Evolutionary conservation across 2,329 filamentous ascomycete genomes (phyloP).

Genomic region (Ophiostoma himal-ulmi): DNA sequence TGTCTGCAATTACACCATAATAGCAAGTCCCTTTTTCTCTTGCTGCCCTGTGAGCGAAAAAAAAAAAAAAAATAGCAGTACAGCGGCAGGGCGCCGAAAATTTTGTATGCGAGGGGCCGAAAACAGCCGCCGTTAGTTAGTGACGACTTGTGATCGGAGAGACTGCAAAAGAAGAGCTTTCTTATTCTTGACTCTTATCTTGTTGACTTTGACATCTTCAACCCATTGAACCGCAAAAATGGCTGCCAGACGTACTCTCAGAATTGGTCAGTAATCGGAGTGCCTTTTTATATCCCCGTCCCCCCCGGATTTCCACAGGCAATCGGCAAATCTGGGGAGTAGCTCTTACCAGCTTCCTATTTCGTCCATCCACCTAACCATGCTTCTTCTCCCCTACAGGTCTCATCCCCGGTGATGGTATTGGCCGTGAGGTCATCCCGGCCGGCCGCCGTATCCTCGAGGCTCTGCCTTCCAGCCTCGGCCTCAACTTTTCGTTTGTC

Average conservation of each 20-base stretch:
- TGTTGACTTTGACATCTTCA: background rate
- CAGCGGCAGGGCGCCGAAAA: slow-evolving; percentile 12
- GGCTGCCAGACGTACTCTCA: slow-evolving; percentile 55
- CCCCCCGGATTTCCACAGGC: background rate
- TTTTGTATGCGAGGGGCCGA: slow-evolving; percentile 17
- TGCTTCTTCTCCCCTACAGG: slow-evolving; percentile 46
- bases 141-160: background rate
- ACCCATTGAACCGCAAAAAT: slow-evolving; percentile 41
- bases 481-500: slow-evolving; percentile 89
- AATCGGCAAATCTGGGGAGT: background rate
- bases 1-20: slow-evolving; percentile 19
- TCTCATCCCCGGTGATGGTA: slow-evolving; percentile 95
- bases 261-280: slow-evolving; percentile 52
- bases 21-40: slow-evolving; percentile 9
- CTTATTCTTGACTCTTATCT: background rate
- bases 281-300: background rate
- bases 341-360: background rate
- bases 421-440: slow-evolving; percentile 96
- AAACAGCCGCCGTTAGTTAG: slow-evolving; percentile 15
- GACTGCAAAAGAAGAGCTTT: background rate
- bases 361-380: background rate
- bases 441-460: slow-evolving; percentile 87
- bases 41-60: background rate
- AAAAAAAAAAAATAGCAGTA: background rate
- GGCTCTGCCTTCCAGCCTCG: slow-evolving; percentile 82